Evolutionary conservation across 306 rosid genomes (phyloP).

Genomic region (Acacia melanoxylon): DNA sequence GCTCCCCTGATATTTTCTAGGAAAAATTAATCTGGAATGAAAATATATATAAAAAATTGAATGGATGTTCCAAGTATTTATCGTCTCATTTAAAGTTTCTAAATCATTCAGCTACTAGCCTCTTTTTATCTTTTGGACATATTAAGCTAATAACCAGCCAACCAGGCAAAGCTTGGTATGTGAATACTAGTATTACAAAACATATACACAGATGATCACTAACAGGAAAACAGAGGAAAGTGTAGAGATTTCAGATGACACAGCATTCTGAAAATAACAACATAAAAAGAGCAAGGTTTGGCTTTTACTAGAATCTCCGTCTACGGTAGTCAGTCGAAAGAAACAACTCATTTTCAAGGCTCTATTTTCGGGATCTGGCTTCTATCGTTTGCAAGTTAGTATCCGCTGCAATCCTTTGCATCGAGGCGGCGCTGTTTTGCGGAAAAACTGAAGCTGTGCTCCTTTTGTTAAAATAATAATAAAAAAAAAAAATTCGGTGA

Average conservation of each 20-base stretch:
- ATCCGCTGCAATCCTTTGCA: no score
- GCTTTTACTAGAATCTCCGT: conserved; percentile 9
- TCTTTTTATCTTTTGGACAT: background rate
- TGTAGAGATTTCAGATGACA: background rate
- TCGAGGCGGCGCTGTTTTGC: no score
- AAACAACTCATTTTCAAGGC: background rate
- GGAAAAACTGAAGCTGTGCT: no score
- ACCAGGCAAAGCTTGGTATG: background rate
- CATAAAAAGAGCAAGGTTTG: background rate
- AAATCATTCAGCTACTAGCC: background rate
- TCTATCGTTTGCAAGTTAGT: no score
- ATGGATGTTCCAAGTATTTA: background rate
- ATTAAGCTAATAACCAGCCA: background rate
- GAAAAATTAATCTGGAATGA: background rate
- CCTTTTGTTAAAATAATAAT: no score
- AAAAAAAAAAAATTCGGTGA: no score
- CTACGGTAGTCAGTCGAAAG: background rate
- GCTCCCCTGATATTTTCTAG: background rate
- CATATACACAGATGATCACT: background rate
- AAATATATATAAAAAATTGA: background rate
- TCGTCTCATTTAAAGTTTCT: background rate
- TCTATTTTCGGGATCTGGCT: no score
- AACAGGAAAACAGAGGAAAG: background rate
- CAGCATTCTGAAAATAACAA: background rate
- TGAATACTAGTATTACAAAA: background rate